Percentiles rank a stretch among this genome's conserved stretches.
Evolutionary conservation across 83 land plant species (phyloP).

Genomic region (Picea abies): DNA sequence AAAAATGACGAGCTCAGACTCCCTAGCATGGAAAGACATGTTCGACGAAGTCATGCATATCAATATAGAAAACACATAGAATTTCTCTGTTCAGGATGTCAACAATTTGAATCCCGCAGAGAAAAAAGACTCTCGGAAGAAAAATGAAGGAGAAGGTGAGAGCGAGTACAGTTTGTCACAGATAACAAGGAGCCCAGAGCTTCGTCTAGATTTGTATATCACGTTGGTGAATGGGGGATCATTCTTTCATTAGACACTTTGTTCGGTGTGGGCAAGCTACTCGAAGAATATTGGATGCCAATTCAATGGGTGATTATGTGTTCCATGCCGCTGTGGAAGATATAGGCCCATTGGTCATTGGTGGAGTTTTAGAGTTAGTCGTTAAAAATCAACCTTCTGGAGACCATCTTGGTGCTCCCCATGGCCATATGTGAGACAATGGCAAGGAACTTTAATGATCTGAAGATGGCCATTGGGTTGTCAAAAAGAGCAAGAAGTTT

Average conservation of each 20-base stretch:
- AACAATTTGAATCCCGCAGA: too few species aligned
- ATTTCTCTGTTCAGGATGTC: too few species aligned
- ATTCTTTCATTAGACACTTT: conserved; percentile 53
- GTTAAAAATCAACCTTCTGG: conserved; percentile 58
- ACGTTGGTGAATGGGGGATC: conserved; percentile 92
- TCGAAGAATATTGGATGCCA: conserved; percentile 73
- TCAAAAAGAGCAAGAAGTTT: background rate
- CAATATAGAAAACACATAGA: too few species aligned
- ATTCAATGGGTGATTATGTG: conserved; percentile 90
- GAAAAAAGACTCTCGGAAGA: too few species aligned
- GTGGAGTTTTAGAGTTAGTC: conserved; percentile 58
- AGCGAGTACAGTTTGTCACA: too few species aligned
- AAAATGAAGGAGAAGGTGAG: too few species aligned
- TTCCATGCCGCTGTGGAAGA: conserved; percentile 83
- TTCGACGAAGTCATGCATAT: too few species aligned
- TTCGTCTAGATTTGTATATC: conserved; percentile 79
- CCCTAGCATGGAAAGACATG: too few species aligned
- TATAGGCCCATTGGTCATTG: conserved; percentile 26
- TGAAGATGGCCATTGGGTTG: conserved; percentile 23
- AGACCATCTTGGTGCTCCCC: conserved; percentile 75
- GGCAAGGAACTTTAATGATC: conserved; percentile 47
- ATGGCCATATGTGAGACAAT: conserved; percentile 45
- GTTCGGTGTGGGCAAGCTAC: conserved; percentile 57
- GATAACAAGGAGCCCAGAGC: background rate
- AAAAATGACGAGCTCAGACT: too few species aligned